Base-by-base conservation (phyloP, 2,329 filamentous ascomycete species). In the Botrytis elliptica region DNA sequence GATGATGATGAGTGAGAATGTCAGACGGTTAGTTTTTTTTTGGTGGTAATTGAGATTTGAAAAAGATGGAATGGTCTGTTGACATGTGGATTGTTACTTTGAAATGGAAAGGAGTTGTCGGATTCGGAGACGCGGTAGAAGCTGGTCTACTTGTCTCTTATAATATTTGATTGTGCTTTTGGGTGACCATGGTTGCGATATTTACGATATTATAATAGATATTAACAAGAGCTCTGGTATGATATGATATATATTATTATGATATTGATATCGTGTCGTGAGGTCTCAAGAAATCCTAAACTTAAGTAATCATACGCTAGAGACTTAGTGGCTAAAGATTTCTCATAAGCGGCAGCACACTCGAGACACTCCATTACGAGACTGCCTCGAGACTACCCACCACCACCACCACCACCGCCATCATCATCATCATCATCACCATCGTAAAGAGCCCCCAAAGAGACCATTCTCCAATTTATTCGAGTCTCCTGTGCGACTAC, bases 1-100 rank as follows among this genome's bases (percentile, higher is more conserved):
- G 63, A 60, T 36, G 55, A 52, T 44, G 63, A 73, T 73, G 63
- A 72, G 46, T 68, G 66, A 70, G 55, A 70, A 60, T 12, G 52
- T 70, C 57, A 72, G 63, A 68, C 71, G 71, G 52, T 72, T 68
- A 42, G 67, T 55, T 57, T 57, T 52, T 33, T 49, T 64, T 52
- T 66, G 46, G 70, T 42, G n/a, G 20, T 44, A 42, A 64, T 57
- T 42, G 70, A 66, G 46, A 25, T 60, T 36, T 22, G 33, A 29
- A 55, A 49, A 33, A 67, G 64, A 67, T 40, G 40, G 29, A 52
- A 67, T 60, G 38, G 44, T 46, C 42, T 65, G 7, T 9, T 65
- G 33, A 29, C 4, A 64, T 64, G 7, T 55, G n/a, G 25, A 25
- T 29, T 52, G 46, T 52, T 52, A 49, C 46, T 49, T 33, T 59